phyloP scores from a whole-genome alignment of 2,329 filamentous ascomycete species.

The Paraphaeosphaeria sporulosa region DNA sequence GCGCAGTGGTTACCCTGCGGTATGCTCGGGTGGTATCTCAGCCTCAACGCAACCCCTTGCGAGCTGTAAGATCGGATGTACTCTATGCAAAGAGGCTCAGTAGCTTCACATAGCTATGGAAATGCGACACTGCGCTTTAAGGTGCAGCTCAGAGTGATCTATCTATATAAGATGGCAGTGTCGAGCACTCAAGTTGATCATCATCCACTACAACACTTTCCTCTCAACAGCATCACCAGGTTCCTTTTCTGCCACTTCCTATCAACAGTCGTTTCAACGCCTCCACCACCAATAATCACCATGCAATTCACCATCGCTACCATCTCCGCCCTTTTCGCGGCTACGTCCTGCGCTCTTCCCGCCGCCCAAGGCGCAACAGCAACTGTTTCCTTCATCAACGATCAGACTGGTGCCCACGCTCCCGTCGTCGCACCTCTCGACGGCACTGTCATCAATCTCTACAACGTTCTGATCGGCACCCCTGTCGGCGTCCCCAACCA shows the following conservation, averaged over 20 bases:
- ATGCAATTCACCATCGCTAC: slow-evolving; percentile 4
- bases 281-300: neutral
- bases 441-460: neutral
- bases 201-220: neutral
- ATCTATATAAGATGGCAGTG: neutral
- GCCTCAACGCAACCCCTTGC: neutral
- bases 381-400: slow-evolving; percentile 3
- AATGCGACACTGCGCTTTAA: neutral
- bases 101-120: neutral
- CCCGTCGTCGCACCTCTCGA: neutral
- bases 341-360: neutral
- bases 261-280: neutral
- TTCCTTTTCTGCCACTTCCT: neutral
- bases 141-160: neutral
- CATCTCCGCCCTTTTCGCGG: neutral
- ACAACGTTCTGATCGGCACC: neutral
- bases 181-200: neutral
- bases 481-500: neutral
- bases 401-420: neutral
- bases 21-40: neutral
- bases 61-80: neutral
- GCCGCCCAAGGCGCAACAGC: neutral
- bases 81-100: neutral
- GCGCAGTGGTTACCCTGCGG: neutral
- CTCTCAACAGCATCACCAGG: neutral